Evolutionary conservation across 2,329 filamentous ascomycete genomes (phyloP).

Genomic region (Cordyceps pruinosa): DNA sequence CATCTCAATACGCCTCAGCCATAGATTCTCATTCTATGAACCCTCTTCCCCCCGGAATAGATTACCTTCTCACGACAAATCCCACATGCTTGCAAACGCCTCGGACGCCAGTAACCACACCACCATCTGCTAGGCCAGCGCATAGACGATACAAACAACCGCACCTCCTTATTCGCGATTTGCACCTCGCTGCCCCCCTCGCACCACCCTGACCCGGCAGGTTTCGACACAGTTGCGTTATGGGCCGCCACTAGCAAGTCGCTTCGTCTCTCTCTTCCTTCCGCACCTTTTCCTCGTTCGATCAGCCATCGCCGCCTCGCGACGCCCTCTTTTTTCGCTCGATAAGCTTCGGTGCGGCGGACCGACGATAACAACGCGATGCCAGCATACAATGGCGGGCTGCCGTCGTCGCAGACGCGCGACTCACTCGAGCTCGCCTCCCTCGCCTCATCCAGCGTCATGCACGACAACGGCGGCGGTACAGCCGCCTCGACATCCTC

Average conservation of each 20-base stretch:
- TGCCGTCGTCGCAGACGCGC: slow-evolving; percentile 49
- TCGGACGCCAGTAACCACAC: no score
- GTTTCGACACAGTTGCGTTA: not conserved
- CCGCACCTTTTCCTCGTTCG: no score
- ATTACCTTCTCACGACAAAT: no score
- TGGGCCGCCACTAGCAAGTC: not conserved
- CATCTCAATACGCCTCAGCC: not conserved
- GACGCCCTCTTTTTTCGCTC: not conserved
- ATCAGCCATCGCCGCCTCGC: not conserved
- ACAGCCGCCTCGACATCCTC: slow-evolving; percentile 29
- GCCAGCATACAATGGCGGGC: slow-evolving; percentile 20
- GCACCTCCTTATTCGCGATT: not conserved
- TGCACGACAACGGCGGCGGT: slow-evolving; percentile 42
- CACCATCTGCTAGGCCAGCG: no score
- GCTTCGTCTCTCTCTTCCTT: not conserved
- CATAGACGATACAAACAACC: not conserved
- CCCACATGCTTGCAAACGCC: no score
- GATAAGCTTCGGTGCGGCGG: no score
- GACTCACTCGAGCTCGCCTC: slow-evolving; percentile 97
- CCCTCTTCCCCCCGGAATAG: not conserved
- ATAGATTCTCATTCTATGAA: not conserved
- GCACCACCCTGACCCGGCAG: not conserved
- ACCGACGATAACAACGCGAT: not conserved
- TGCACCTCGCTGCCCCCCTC: not conserved
- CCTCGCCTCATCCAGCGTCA: slow-evolving; percentile 70